Percentiles rank a stretch among this genome's conserved stretches.
These are phyloP conservation scores for Malassezia furfur DNA, from an alignment of 1,284 basidiomycete genomes.

Conservation along the genomic window DNA sequence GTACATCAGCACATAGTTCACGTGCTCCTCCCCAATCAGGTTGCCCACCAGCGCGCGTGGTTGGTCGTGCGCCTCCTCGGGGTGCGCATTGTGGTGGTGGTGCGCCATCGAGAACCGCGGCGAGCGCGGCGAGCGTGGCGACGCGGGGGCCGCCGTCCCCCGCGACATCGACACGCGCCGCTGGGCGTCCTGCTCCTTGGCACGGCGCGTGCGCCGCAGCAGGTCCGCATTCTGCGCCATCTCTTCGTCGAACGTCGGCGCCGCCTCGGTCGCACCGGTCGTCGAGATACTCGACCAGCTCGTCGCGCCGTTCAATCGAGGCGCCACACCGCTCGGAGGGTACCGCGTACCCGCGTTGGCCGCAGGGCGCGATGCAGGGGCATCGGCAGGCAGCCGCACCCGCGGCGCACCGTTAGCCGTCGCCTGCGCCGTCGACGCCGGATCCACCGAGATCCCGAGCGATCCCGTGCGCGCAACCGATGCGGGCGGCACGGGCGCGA, in stretches of 20 bases:
- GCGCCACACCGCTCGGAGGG: no score
- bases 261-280: background rate
- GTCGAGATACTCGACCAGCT: conserved; percentile 2
- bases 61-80: conserved; percentile 20
- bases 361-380: no score
- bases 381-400: no score
- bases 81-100: conserved; percentile 19
- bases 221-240: conserved; percentile 40
- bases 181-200: conserved; percentile 26
- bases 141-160: background rate
- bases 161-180: background rate
- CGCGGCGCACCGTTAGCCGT: no score
- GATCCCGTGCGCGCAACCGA: background rate
- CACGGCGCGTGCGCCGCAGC: conserved; percentile 33
- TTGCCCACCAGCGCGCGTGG: conserved; percentile 71
- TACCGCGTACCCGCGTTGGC: no score
- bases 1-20: conserved; percentile 98
- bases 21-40: conserved; percentile 89
- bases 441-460: background rate
- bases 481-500: no score
- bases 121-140: background rate
- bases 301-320: background rate
- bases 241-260: conserved; percentile 37
- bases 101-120: conserved; percentile 10
- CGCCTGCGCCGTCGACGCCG: no score